phyloP scores from a whole-genome alignment of 148 eudicot genomes.

The Rhododendron ferrugineum region DNA sequence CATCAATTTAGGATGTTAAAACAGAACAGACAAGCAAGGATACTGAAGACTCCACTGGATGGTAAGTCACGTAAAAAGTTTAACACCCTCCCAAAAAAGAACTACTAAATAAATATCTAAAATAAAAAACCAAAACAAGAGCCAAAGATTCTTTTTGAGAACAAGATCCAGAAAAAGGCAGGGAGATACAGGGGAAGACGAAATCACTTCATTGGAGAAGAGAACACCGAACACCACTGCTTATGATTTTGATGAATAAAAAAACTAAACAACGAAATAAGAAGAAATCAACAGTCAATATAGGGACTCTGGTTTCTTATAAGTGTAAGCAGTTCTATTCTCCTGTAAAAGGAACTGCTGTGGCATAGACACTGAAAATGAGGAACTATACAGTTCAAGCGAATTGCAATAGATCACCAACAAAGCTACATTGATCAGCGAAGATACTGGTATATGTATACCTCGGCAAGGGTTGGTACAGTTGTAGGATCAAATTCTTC shows the following conservation, averaged over 20 bases:
- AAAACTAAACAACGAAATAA: background rate
- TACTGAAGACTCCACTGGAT: background rate
- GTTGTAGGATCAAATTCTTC: slow-evolving; percentile 84
- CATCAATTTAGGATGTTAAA: background rate
- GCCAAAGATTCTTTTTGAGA: background rate
- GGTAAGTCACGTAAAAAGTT: background rate
- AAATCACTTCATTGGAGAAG: background rate
- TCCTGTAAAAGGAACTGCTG: background rate
- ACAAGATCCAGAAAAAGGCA: background rate
- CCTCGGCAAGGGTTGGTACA: slow-evolving; percentile 87
- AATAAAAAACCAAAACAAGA: background rate
- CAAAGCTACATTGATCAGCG: background rate
- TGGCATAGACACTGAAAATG: background rate
- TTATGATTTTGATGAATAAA: background rate
- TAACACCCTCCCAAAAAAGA: background rate
- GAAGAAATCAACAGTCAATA: background rate
- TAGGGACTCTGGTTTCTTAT: background rate
- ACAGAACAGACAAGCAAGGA: background rate
- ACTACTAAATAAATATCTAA: background rate
- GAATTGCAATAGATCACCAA: background rate
- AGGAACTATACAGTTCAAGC: background rate
- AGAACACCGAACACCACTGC: background rate
- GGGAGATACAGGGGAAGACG: background rate
- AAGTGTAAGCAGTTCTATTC: background rate
- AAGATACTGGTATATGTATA: slow-evolving; percentile 14